Conservation (phyloP, 768 basidiomycete species). For the Lactifluus echinatus region DNA sequence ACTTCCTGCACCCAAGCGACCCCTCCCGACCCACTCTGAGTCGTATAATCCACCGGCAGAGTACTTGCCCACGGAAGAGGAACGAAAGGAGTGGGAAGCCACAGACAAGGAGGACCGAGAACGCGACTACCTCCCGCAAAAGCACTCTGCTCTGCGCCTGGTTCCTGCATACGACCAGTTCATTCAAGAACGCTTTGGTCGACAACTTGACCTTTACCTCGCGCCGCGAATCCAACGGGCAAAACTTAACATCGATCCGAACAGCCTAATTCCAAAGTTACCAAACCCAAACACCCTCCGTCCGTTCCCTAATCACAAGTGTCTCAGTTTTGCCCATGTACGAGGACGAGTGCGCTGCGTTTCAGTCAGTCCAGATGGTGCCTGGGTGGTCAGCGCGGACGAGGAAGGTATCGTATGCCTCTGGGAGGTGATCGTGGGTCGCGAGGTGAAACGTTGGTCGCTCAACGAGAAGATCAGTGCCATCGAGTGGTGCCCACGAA, state of each 20-base stretch:
- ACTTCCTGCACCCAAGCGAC: conserved; percentile 85
- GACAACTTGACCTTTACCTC: conserved; percentile 93
- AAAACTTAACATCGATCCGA: conserved; percentile 88
- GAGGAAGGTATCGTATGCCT: conserved; percentile 79
- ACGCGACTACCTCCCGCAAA: conserved; percentile 80
- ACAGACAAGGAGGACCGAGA: conserved; percentile 85
- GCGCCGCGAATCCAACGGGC: conserved; percentile 84
- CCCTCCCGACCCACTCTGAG: conserved; percentile 87
- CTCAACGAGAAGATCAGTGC: conserved; percentile 73
- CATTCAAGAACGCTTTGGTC: conserved; percentile 87
- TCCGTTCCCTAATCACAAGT: conserved; percentile 87
- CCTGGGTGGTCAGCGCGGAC: conserved; percentile 88
- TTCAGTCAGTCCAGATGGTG: conserved; percentile 78
- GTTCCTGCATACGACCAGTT: conserved; percentile 90
- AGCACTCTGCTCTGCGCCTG: conserved; percentile 73
- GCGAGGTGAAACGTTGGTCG: conserved; percentile 81
- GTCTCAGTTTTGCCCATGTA: conserved; percentile 61
- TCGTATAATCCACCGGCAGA: conserved; percentile 98
- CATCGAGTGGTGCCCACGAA: conserved; percentile 89
- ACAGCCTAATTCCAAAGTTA: conserved; percentile 85
- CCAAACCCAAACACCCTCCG: conserved; percentile 85
- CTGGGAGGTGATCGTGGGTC: conserved; percentile 89
- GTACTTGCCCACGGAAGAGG: conserved; percentile 80
- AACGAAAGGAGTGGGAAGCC: conserved; percentile 74
- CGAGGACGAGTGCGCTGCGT: conserved; percentile 63